These are phyloP conservation scores for Eucalyptus sp. DNA, from an alignment of 345 rosid species.

Conservation along the genomic window DNA sequence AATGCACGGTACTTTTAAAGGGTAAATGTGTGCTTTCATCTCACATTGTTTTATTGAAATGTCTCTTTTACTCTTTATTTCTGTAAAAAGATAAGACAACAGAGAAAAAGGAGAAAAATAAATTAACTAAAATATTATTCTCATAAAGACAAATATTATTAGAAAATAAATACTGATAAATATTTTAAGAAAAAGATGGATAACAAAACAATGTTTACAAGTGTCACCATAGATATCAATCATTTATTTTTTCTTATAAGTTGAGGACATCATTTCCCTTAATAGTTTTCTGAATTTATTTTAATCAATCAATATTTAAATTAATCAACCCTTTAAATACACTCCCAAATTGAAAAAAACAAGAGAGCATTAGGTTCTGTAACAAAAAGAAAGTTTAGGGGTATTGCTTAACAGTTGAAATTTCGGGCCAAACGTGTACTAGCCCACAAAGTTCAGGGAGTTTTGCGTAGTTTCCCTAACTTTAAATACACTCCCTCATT, in stretches of 20 bases:
- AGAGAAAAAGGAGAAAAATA: neutral
- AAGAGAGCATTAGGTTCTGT: neutral
- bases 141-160: neutral
- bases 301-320: neutral
- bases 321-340: neutral
- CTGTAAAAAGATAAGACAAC: neutral
- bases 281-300: neutral
- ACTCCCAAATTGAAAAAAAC: too few species aligned
- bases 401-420: neutral
- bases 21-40: neutral
- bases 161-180: neutral
- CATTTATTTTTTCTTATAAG: neutral
- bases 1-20: neutral
- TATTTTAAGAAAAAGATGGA: neutral
- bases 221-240: neutral
- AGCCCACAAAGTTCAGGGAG: neutral
- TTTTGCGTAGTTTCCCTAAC: neutral
- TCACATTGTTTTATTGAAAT: neutral
- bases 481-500: neutral
- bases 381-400: neutral
- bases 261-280: neutral
- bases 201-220: neutral
- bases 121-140: neutral
- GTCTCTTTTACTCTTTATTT: neutral
- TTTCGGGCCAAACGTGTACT: neutral